Evolutionary conservation across 1,139 yeast species (phyloP).

Genomic region (Kazachstania sp.): DNA sequence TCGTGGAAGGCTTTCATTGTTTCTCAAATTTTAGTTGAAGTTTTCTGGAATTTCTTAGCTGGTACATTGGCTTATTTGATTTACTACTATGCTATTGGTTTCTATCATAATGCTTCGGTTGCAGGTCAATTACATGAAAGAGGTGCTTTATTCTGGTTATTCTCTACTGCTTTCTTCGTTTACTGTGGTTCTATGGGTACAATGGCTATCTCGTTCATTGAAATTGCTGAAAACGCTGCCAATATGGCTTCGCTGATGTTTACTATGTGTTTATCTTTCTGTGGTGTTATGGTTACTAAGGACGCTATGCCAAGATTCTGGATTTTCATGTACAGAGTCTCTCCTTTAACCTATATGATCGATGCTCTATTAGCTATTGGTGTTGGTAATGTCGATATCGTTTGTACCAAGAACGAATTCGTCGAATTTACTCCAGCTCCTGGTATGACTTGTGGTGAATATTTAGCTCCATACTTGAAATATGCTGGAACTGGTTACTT

Average conservation of each 20-base stretch:
- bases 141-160: constrained; percentile 64
- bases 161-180: constrained; percentile 46
- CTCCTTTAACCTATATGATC: constrained; percentile 56
- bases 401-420: constrained; percentile 42
- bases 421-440: constrained; percentile 40
- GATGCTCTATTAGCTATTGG: constrained; percentile 45
- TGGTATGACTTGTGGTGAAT: constrained; percentile 46
- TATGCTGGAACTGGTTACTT: constrained; percentile 50
- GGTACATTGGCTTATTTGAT: constrained; percentile 63
- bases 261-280: constrained; percentile 63
- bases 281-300: constrained; percentile 71
- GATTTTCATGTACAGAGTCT: constrained; percentile 55
- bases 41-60: constrained; percentile 62
- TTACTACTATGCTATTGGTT: constrained; percentile 79
- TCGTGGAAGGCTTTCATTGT: constrained; percentile 54
- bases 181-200: constrained; percentile 61
- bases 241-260: constrained; percentile 55
- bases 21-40: constrained; percentile 58
- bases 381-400: constrained; percentile 43
- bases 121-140: constrained; percentile 48
- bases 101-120: constrained; percentile 46
- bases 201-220: constrained; percentile 43
- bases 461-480: constrained; percentile 39
- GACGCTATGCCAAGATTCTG: constrained; percentile 50
- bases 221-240: constrained; percentile 67